Evolutionary conservation across 202 grass and related monocot species (phyloP).

Genomic region (Schoenoplectus tabernaemontani): DNA sequence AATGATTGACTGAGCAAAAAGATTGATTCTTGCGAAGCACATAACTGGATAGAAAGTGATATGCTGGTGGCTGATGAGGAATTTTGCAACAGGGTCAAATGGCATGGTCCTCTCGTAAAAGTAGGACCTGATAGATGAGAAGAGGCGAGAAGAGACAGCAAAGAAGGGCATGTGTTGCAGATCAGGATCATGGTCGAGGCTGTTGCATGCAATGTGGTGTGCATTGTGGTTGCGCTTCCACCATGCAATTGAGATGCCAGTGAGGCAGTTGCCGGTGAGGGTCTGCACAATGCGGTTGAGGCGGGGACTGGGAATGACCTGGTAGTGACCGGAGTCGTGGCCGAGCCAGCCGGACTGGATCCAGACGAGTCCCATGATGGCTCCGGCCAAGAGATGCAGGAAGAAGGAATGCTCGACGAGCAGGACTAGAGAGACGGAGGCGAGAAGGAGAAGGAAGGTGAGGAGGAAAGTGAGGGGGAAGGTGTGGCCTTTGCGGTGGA

Average conservation of each 20-base stretch:
- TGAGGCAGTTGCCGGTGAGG: slow-evolving; percentile 72
- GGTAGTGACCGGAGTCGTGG: slow-evolving; percentile 81
- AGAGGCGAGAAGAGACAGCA: slow-evolving; percentile 51
- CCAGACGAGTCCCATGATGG: slow-evolving; percentile 55
- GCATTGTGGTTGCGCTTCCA: slow-evolving; percentile 94
- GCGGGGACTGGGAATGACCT: slow-evolving; percentile 18
- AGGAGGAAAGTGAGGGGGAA: slow-evolving; percentile 26
- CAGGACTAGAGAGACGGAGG: slow-evolving; percentile 25
- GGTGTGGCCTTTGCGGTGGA: slow-evolving; percentile 45
- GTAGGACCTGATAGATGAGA: slow-evolving; percentile 43
- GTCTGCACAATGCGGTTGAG: slow-evolving; percentile 59
- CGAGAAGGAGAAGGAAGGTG: slow-evolving; percentile 31
- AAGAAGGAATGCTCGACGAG: slow-evolving; percentile 27
- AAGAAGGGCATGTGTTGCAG: slow-evolving; percentile 81
- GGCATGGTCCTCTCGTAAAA: slow-evolving; percentile 52
- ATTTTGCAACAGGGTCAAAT: slow-evolving; percentile 40
- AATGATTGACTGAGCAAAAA: slow-evolving; percentile 39
- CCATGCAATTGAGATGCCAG: slow-evolving; percentile 83
- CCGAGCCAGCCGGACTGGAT: slow-evolving; percentile 87
- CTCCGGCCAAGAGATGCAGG: slow-evolving; percentile 41
- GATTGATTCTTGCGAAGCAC: slow-evolving; percentile 65
- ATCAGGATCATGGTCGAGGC: slow-evolving; percentile 78
- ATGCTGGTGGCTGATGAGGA: slow-evolving; percentile 80
- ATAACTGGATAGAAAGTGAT: slow-evolving; percentile 77
- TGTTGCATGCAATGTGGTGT: slow-evolving; percentile 83